Conservation (phyloP, 2,329 filamentous ascomycete genomes). For the Penicillium occitanis region DNA sequence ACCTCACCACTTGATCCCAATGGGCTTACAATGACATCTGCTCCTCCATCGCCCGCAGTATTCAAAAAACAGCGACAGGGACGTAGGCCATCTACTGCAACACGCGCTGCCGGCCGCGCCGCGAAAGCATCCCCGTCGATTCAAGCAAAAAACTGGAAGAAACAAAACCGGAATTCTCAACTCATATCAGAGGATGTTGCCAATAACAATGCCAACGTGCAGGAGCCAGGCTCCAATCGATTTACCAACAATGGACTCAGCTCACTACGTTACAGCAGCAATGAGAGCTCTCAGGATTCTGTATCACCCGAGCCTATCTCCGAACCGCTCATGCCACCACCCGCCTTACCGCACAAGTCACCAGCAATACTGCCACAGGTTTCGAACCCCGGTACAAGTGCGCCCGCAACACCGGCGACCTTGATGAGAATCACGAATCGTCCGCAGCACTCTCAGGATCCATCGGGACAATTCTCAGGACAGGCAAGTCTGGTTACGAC, state of each 20-base stretch:
- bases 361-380: constrained; percentile 39
- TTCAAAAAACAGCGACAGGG: constrained; percentile 41
- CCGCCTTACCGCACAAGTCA: constrained; percentile 47
- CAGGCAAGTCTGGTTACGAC: constrained; percentile 39
- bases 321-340: constrained; percentile 52
- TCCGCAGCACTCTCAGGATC: constrained; percentile 39
- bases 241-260: constrained; percentile 31
- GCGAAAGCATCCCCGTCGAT: constrained; percentile 48
- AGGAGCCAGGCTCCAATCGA: constrained; percentile 31
- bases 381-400: constrained; percentile 36
- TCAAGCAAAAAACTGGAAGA: constrained; percentile 41
- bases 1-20: constrained; percentile 42
- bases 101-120: constrained; percentile 36
- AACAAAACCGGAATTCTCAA: constrained; percentile 32
- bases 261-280: constrained; percentile 39
- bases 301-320: constrained; percentile 53
- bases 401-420: constrained; percentile 81
- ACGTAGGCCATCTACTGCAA: constrained; percentile 38
- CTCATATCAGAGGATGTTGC: constrained; percentile 37
- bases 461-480: constrained; percentile 37
- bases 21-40: constrained; percentile 32
- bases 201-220: constrained; percentile 31
- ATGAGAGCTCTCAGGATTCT: constrained; percentile 49
- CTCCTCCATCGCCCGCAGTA: constrained; percentile 36
- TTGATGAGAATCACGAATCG: constrained; percentile 71